Conservation (phyloP, 2,329 filamentous ascomycete genomes). For the Acrodontium crateriforme region DNA sequence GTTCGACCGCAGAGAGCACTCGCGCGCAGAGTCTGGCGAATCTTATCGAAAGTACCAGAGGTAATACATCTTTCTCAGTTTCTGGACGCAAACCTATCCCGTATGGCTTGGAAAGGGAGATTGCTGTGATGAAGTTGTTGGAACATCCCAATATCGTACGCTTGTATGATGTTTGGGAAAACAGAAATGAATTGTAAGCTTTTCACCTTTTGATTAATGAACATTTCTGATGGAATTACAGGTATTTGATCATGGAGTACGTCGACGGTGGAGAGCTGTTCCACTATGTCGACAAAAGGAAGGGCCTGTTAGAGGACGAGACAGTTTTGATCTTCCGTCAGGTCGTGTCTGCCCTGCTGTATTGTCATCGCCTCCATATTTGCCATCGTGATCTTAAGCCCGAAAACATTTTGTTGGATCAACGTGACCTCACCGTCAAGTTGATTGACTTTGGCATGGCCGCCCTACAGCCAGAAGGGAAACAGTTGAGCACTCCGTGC, state of each 20-base stretch:
- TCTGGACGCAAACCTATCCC: constrained; percentile 35
- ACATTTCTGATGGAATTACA: constrained; percentile 27
- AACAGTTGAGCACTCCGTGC: constrained; percentile 76
- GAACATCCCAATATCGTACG: constrained; percentile 91
- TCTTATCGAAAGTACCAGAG: constrained; percentile 59
- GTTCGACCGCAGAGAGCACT: constrained; percentile 60
- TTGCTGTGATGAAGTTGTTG: constrained; percentile 92
- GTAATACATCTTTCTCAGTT: constrained; percentile 6
- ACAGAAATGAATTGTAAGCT: constrained; percentile 77
- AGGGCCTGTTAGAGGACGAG: constrained; percentile 64
- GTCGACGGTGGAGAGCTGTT: constrained; percentile 78
- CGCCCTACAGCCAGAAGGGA: constrained; percentile 67
- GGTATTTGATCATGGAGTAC: constrained; percentile 89
- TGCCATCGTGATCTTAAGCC: constrained; percentile 94
- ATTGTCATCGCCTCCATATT: constrained; percentile 88
- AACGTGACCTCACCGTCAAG: constrained; percentile 59
- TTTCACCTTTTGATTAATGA: not conserved
- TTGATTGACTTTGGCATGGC: constrained; percentile 98
- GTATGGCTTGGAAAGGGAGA: constrained; percentile 81
- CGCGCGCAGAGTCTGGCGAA: constrained; percentile 77
- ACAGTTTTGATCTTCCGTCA: constrained; percentile 80
- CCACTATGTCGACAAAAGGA: constrained; percentile 63
- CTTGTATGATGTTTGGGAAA: constrained; percentile 96
- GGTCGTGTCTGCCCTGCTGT: constrained; percentile 80
- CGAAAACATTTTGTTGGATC: constrained; percentile 84